These are phyloP conservation scores for Saitozyma podzolica DNA, from an alignment of 768 basidiomycete species.

Conservation along the genomic window DNA sequence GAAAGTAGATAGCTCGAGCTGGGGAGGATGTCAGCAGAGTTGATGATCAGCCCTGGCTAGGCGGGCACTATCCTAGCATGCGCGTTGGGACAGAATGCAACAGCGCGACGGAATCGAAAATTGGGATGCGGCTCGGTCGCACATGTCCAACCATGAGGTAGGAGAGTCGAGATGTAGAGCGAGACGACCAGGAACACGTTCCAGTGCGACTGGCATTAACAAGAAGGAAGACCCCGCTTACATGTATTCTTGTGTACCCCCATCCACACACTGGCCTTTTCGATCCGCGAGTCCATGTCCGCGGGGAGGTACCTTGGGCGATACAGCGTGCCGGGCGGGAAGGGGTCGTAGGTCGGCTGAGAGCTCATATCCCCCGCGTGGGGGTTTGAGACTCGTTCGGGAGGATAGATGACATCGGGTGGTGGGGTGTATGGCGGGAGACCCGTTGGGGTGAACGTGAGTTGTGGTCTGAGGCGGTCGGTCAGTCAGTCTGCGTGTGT, in stretches of 20 bases:
- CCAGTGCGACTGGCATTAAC: too few relatives aligned
- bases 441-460: slow-evolving; percentile 5
- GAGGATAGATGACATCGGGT: slow-evolving; percentile 29
- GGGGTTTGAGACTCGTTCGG: slow-evolving; percentile 23
- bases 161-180: too few relatives aligned
- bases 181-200: too few relatives aligned
- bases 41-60: not conserved
- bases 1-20: slow-evolving; percentile 32
- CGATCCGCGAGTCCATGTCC: slow-evolving; percentile 34
- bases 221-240: slow-evolving; percentile 1
- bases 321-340: slow-evolving; percentile 29
- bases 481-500: not conserved
- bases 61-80: too few relatives aligned
- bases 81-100: too few relatives aligned
- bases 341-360: slow-evolving; percentile 32
- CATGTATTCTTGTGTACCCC: slow-evolving; percentile 27
- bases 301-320: slow-evolving; percentile 30
- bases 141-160: too few relatives aligned
- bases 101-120: too few relatives aligned
- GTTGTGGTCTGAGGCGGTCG: not conserved
- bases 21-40: not conserved
- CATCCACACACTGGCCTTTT: slow-evolving; percentile 35
- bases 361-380: slow-evolving; percentile 11
- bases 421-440: slow-evolving; percentile 38
- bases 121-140: too few relatives aligned